phyloP scores from a whole-genome alignment of 768 basidiomycete species.

The Plicaturopsis crispa region DNA sequence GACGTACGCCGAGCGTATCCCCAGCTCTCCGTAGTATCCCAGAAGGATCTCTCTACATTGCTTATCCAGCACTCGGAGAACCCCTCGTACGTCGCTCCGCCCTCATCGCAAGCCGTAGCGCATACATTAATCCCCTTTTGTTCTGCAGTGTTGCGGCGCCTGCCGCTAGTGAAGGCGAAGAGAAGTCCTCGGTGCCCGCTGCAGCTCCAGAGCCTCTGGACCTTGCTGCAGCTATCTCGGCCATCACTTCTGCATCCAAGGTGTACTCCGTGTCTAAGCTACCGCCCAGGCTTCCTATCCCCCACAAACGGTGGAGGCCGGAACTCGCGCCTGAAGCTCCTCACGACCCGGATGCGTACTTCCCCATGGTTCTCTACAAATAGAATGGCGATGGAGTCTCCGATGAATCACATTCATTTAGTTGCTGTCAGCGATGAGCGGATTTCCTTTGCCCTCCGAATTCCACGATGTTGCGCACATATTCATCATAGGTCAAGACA shows the following conservation, averaged over 20 bases:
- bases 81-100: conserved; percentile 45
- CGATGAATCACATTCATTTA: no score
- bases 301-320: conserved; percentile 71
- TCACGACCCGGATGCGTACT: conserved; percentile 75
- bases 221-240: conserved; percentile 65
- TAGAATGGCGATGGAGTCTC: no score
- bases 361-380: conserved; percentile 71
- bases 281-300: conserved; percentile 66
- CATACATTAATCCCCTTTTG: conserved; percentile 8
- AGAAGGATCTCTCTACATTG: conserved; percentile 71
- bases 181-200: conserved; percentile 37
- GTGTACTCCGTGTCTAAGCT: conserved; percentile 56
- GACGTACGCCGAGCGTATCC: conserved; percentile 91
- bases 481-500: no score
- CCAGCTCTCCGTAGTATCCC: conserved; percentile 84
- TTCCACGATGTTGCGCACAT: no score
- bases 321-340: conserved; percentile 70
- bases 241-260: conserved; percentile 48
- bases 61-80: conserved; percentile 72
- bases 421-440: no score
- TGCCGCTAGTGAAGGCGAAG: conserved; percentile 24
- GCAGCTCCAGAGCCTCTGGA: conserved; percentile 40
- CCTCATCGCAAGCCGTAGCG: conserved; percentile 5
- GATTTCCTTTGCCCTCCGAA: no score
- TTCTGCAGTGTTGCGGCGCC: conserved; percentile 47